phyloP scores from a whole-genome alignment of 2,329 filamentous ascomycete species.

The Aspergillus felis region DNA sequence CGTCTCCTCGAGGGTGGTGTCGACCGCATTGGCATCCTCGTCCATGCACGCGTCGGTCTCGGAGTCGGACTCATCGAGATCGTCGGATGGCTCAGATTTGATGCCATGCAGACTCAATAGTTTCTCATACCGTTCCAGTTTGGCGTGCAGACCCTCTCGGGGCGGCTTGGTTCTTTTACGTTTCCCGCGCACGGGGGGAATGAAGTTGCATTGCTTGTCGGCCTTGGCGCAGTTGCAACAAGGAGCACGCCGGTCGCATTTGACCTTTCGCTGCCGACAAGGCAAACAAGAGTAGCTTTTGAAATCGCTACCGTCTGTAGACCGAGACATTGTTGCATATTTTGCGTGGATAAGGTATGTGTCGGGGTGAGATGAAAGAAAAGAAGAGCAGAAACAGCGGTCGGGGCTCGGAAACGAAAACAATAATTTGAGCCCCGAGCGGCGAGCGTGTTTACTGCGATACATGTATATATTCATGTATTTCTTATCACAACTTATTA shows the following conservation, averaged over 20 bases:
- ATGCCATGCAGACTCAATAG: slow-evolving; percentile 27
- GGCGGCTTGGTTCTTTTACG: slow-evolving; percentile 59
- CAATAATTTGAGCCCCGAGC: background rate
- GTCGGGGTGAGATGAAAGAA: background rate
- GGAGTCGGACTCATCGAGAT: background rate
- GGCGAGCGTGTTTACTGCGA: background rate
- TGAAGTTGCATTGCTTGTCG: slow-evolving; percentile 51
- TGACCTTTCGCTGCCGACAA: background rate
- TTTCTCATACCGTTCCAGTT: slow-evolving; percentile 64
- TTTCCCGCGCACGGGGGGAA: slow-evolving; percentile 43
- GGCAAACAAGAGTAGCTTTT: background rate
- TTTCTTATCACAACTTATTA: no score
- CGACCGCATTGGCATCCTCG: background rate
- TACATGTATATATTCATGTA: no score
- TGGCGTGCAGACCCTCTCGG: slow-evolving; percentile 64
- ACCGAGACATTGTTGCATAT: background rate
- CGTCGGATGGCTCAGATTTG: background rate
- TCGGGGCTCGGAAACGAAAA: background rate
- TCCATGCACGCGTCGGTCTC: background rate
- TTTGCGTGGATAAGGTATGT: background rate
- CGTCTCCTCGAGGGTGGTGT: background rate
- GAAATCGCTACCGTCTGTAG: background rate
- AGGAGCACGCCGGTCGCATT: slow-evolving; percentile 33
- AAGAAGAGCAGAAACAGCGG: background rate
- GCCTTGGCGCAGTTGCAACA: slow-evolving; percentile 66